phyloP scores from a whole-genome alignment of 768 basidiomycete species.

The Termitomyces eurrhizus region DNA sequence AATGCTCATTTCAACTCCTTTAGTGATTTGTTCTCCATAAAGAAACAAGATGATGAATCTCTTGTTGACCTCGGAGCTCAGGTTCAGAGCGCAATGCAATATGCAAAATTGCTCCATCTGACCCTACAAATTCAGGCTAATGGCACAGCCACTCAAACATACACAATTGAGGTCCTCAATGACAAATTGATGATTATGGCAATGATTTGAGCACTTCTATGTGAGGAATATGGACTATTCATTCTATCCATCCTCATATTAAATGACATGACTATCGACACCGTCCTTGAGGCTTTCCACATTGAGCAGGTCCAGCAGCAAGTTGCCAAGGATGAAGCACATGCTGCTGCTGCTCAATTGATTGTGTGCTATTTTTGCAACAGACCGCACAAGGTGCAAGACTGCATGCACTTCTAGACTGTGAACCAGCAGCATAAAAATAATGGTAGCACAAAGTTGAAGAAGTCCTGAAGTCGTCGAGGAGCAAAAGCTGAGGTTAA shows the following conservation, averaged over 20 bases:
- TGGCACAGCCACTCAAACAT: background rate
- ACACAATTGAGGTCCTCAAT: constrained; percentile 1
- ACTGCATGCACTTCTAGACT: background rate
- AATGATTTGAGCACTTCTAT: background rate
- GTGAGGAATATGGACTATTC: background rate
- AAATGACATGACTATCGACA: background rate
- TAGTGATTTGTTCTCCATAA: too few relatives aligned
- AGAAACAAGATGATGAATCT: too few relatives aligned
- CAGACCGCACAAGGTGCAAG: background rate
- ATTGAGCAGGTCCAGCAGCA: background rate
- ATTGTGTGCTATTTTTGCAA: constrained; percentile 1
- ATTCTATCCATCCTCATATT: background rate
- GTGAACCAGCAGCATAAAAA: too few relatives aligned
- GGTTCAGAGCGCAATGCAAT: too few relatives aligned
- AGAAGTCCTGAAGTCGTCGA: too few relatives aligned
- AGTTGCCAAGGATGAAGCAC: background rate
- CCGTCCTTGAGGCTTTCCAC: background rate
- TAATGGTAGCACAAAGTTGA: too few relatives aligned
- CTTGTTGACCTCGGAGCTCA: too few relatives aligned
- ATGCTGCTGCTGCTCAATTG: background rate
- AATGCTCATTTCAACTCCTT: too few relatives aligned
- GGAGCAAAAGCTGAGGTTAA: too few relatives aligned
- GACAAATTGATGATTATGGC: background rate
- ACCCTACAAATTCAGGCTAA: too few relatives aligned
- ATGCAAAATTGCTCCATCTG: too few relatives aligned